phyloP scores from a whole-genome alignment of 352 stramenopile species.

The Pythium brassicae region DNA sequence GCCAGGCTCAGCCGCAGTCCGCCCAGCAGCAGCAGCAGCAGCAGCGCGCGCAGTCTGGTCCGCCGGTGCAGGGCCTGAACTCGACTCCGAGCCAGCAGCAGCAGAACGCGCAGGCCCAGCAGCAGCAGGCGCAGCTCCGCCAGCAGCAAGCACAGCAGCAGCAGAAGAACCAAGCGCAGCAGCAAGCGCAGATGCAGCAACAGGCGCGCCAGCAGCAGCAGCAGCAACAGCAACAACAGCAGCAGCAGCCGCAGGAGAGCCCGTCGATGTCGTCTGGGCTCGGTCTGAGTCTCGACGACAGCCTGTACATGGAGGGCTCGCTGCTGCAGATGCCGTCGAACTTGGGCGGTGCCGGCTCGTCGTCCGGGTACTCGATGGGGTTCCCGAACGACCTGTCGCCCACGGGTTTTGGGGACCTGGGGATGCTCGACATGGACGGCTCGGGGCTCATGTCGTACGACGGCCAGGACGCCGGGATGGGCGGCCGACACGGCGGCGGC shows the following conservation, averaged over 20 bases:
- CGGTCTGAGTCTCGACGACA: constrained; percentile 51
- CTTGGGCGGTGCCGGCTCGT: constrained; percentile 25
- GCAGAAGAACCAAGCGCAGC: constrained; percentile 9
- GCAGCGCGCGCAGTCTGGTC: constrained; percentile 10
- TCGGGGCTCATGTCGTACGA: constrained; percentile 37
- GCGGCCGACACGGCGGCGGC: constrained; percentile 8
- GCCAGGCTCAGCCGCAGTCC: background rate
- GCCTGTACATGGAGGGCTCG: constrained; percentile 55
- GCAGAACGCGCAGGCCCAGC: constrained; percentile 10
- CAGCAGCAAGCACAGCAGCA: constrained; percentile 22
- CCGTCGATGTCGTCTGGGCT: constrained; percentile 45
- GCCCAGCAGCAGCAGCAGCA: constrained; percentile 14
- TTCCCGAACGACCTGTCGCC: constrained; percentile 63
- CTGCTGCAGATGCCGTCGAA: constrained; percentile 58
- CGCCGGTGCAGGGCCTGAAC: constrained; percentile 1
- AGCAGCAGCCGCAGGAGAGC: constrained; percentile 31
- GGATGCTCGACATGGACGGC: constrained; percentile 68
- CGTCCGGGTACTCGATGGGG: constrained; percentile 44
- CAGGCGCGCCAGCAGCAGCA: constrained; percentile 25
- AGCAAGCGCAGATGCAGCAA: constrained; percentile 17
- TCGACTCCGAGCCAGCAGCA: constrained; percentile 18
- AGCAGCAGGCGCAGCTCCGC: constrained; percentile 20
- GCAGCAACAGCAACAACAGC: constrained; percentile 19
- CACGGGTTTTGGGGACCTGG: constrained; percentile 63
- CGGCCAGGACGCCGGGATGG: constrained; percentile 8